Base-by-base conservation (phyloP, 2,329 filamentous ascomycete genomes). In the Aspergillus calidoustus region DNA sequence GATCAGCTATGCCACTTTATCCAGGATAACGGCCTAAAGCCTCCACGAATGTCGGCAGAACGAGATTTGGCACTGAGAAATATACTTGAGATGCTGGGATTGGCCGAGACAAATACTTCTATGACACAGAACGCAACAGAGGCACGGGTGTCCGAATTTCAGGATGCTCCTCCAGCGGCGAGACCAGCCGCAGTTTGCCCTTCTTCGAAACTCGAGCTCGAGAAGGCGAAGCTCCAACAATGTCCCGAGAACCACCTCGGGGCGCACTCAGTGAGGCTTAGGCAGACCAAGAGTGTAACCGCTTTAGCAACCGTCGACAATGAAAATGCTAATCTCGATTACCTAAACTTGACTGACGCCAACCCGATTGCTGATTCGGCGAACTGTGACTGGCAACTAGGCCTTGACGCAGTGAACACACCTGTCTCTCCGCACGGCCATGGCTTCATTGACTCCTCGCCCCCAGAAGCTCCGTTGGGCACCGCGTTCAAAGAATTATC, bases 1-100 rank as follows among this genome's bases (percentile, higher is more conserved):
- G 57, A 61, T 22, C 68, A 72, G 54, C 61, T 72, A 17, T 66
- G 43, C n/a, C 51, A 66, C 9, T 70, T 71, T 25, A 70, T 71
- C 34, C 15, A 47, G 8, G 59, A 67, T 3, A 64, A 68, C 43
- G 69, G 66, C 15, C 48, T 70, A 2, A 44, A 61, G 9, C 56
- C 59, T 6, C 66, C 66, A n/a, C 43, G 41, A 3, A 60, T 62
- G 56, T 52, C 62, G 3, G 48, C 63, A 41, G 66, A 67, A 30
- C 61, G 62, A 30, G 64, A 66, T 25, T 17, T 44, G 1, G 59
- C 64, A 13, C 23, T 68, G 44, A 50, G 44, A n/a, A 60, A 59
- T 25, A 57, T 65, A 1, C 49, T 68, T 9, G 55, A 66, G 8
- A 50, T 56, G 22, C 62, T 64, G 38, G 66, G 64, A 5, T 34